Conservation (phyloP, 176 grass and related monocot genomes). For the Carex parvula region DNA sequence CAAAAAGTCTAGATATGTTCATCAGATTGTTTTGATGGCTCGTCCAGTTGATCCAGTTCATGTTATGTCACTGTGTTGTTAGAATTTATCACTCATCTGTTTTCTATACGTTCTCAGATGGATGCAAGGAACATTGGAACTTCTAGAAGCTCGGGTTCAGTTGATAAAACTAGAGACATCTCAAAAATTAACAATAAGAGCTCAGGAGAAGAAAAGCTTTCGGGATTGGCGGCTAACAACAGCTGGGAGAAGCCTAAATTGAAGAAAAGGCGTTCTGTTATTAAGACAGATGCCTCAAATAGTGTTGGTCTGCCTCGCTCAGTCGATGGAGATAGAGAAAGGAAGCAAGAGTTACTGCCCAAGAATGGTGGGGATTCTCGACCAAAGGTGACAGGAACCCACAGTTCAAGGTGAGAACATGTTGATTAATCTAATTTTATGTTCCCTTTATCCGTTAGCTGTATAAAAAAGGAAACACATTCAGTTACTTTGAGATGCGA, state of each 20-base stretch:
- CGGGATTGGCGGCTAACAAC: constrained; percentile 49
- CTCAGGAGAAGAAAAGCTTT: constrained; percentile 56
- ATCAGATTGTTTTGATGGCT: not conserved
- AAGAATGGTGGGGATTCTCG: constrained; percentile 59
- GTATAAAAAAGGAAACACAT: not conserved
- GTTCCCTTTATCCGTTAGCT: not conserved
- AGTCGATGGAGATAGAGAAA: constrained; percentile 54
- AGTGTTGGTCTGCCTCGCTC: constrained; percentile 41
- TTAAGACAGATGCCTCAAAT: constrained; percentile 55
- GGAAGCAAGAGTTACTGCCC: constrained; percentile 58
- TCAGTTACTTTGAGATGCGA: not conserved
- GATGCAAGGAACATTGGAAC: constrained; percentile 56
- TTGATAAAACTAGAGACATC: constrained; percentile 65
- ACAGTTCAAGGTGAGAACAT: constrained; percentile 58
- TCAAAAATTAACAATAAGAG: constrained; percentile 49
- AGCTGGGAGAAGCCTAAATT: constrained; percentile 80
- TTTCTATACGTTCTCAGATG: constrained; percentile 59
- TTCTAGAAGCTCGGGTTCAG: constrained; percentile 38
- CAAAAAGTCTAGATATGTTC: not conserved
- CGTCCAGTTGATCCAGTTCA: not conserved
- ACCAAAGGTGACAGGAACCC: constrained; percentile 40
- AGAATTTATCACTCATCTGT: constrained; percentile 4
- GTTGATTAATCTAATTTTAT: constrained; percentile 22
- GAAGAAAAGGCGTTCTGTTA: constrained; percentile 81
- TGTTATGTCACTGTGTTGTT: not conserved